Evolutionary conservation across 768 basidiomycete species (phyloP).

Genomic region (Collybia sordida): DNA sequence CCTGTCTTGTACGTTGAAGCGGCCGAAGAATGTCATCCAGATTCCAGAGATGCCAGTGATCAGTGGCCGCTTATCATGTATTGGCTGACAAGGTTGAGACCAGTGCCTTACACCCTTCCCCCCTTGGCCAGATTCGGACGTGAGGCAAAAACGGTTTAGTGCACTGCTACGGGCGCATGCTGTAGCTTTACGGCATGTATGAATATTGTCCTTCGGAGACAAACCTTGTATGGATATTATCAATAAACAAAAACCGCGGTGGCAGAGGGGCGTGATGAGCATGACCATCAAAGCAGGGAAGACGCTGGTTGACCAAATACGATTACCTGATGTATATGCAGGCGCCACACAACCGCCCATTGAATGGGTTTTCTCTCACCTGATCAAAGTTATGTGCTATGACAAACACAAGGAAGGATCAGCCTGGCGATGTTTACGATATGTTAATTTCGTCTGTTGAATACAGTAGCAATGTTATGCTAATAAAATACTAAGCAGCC

Average conservation of each 20-base stretch:
- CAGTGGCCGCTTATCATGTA: no score
- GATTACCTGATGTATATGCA: slow-evolving; percentile 3
- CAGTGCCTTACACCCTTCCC: neutral
- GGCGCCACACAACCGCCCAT: slow-evolving; percentile 11
- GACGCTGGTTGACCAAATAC: neutral
- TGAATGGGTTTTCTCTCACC: neutral
- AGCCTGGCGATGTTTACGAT: neutral
- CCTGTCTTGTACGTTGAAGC: no score
- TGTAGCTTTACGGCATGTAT: slow-evolving; percentile 5
- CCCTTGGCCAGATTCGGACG: neutral
- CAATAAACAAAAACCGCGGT: slow-evolving; percentile 2
- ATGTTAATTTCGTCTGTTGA: neutral
- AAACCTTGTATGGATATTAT: slow-evolving; percentile 3
- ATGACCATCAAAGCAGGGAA: neutral
- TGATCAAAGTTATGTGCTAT: no score
- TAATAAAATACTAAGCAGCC: slow-evolving; percentile 32
- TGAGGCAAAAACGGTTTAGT: neutral
- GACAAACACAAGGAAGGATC: no score
- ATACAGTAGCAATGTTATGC: neutral
- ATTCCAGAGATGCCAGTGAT: no score
- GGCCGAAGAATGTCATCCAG: no score
- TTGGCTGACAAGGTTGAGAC: no score
- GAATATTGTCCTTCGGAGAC: neutral
- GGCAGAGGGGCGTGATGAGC: slow-evolving; percentile 3
- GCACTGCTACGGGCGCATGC: neutral